These are phyloP conservation scores for Fagus crenata DNA, from an alignment of 306 rosid species.

Conservation along the genomic window DNA sequence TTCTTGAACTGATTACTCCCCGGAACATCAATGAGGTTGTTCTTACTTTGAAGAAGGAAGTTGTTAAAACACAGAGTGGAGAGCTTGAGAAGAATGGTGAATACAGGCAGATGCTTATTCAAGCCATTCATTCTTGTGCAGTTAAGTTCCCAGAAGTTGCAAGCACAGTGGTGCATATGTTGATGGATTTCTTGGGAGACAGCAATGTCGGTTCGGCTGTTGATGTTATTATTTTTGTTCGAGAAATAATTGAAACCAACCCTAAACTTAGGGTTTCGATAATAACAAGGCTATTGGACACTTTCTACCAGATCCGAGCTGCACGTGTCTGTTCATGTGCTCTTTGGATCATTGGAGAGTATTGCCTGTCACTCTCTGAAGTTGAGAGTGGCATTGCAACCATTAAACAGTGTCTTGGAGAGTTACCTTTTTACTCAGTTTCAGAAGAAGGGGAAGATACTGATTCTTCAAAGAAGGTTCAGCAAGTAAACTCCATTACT, in stretches of 20 bases:
- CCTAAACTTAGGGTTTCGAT: conserved; percentile 88
- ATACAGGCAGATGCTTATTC: conserved; percentile 92
- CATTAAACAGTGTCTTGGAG: conserved; percentile 92
- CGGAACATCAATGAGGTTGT: conserved; percentile 90
- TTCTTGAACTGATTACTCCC: conserved; percentile 75
- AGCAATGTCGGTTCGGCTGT: conserved; percentile 81
- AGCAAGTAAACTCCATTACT: conserved; percentile 57
- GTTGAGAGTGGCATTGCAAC: conserved; percentile 82
- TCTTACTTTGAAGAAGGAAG: conserved; percentile 91
- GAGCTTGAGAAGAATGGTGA: conserved; percentile 98
- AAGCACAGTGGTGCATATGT: conserved; percentile 87
- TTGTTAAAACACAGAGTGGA: conserved; percentile 86
- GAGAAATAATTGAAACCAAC: conserved; percentile 94
- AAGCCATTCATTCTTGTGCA: conserved; percentile 94
- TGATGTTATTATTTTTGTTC: conserved; percentile 89
- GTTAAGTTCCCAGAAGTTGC: conserved; percentile 98
- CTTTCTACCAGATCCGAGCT: conserved; percentile 90
- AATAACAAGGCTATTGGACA: conserved; percentile 82
- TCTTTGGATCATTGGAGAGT: conserved; percentile 95
- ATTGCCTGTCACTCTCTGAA: conserved; percentile 86
- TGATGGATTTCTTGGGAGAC: conserved; percentile 99
- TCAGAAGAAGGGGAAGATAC: conserved; percentile 76
- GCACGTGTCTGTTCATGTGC: conserved; percentile 89
- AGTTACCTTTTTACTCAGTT: conserved; percentile 77
- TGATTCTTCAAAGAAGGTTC: conserved; percentile 59